Evolutionary conservation across 1,139 yeast species (phyloP).

Genomic region (Barnettozyma hawaiiensis): DNA sequence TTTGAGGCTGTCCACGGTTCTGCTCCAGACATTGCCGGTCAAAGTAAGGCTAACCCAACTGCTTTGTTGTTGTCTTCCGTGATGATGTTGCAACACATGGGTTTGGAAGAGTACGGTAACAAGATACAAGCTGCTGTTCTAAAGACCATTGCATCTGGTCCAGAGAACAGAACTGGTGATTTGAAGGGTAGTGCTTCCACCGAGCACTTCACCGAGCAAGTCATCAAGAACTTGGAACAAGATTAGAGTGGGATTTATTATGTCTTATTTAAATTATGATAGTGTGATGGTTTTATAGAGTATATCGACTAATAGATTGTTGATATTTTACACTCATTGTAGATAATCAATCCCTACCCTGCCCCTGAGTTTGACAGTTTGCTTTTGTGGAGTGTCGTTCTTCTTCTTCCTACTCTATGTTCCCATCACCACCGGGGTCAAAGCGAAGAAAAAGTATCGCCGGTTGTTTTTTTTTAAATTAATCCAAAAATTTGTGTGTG

Average conservation of each 20-base stretch:
- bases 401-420: no score
- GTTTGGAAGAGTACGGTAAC: constrained; percentile 72
- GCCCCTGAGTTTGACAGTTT: no score
- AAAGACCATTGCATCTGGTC: constrained; percentile 90
- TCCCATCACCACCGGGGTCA: no score
- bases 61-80: constrained; percentile 92
- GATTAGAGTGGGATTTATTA: neutral
- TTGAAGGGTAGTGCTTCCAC: constrained; percentile 92
- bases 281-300: constrained; percentile 7
- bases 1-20: constrained; percentile 99
- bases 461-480: no score
- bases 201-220: constrained; percentile 78
- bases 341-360: neutral
- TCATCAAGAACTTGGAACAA: constrained; percentile 40
- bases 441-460: no score
- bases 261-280: constrained; percentile 3
- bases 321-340: neutral
- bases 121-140: constrained; percentile 85
- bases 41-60: constrained; percentile 98
- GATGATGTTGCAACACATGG: constrained; percentile 99
- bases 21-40: constrained; percentile 97
- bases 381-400: no score
- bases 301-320: constrained; percentile 1
- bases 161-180: constrained; percentile 92
- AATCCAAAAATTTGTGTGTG: no score